Conservation (phyloP, 495 filamentous ascomycete genomes). For the Daldinia loculata region DNA sequence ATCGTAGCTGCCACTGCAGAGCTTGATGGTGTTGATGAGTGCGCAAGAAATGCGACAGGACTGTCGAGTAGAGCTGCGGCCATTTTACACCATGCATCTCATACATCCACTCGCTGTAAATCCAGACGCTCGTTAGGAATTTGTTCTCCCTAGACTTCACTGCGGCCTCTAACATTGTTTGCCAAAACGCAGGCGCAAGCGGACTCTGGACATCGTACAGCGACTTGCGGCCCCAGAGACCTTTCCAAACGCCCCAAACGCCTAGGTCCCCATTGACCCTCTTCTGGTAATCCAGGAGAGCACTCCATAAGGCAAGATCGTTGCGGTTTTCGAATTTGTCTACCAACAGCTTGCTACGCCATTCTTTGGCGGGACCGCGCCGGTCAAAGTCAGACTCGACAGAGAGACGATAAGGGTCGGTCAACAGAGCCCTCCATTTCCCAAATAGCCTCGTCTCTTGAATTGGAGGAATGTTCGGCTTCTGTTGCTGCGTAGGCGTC, state of each 20-base stretch:
- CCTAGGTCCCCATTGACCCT: constrained; percentile 68
- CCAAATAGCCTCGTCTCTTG: constrained; percentile 35
- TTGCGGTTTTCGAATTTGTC: constrained; percentile 58
- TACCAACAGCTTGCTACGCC: constrained; percentile 58
- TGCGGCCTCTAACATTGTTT: constrained; percentile 60
- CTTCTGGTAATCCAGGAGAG: constrained; percentile 68
- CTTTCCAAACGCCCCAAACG: constrained; percentile 50
- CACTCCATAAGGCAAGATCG: constrained; percentile 71
- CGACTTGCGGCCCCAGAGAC: constrained; percentile 44
- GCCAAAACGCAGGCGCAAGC: constrained; percentile 64
- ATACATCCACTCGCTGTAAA: constrained; percentile 65
- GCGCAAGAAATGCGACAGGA: constrained; percentile 48
- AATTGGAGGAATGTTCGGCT: constrained; percentile 11
- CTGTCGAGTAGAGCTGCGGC: constrained; percentile 51
- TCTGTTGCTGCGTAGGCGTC: constrained; percentile 12
- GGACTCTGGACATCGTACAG: constrained; percentile 40
- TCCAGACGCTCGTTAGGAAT: constrained; percentile 59
- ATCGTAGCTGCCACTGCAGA: constrained; percentile 49
- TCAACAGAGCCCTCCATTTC: constrained; percentile 37
- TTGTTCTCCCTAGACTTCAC: constrained; percentile 46
- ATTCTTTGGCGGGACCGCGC: constrained; percentile 39
- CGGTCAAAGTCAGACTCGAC: constrained; percentile 63
- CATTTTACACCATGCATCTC: constrained; percentile 58
- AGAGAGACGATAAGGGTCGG: constrained; percentile 40
- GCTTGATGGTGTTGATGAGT: constrained; percentile 45